Evolutionary conservation across 2,329 filamentous ascomycete species (phyloP).

Genomic region (Claviceps maximensis): DNA sequence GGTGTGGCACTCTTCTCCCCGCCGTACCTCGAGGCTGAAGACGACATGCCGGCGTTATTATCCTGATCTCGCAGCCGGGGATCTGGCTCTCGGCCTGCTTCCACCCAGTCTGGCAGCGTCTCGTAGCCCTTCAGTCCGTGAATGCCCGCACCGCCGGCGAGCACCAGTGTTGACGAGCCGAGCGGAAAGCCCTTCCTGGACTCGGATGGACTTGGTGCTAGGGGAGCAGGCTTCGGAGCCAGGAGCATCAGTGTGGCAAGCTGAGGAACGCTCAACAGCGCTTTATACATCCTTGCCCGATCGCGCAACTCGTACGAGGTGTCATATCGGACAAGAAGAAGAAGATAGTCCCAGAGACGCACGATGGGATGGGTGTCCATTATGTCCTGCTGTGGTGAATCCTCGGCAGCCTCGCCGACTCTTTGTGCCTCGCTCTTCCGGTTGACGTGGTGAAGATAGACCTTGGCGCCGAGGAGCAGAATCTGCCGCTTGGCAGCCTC

Average conservation of each 20-base stretch:
- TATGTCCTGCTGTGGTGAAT: conserved; percentile 14
- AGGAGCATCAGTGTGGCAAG: conserved; percentile 82
- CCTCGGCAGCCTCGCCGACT: conserved; percentile 21
- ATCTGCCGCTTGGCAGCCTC: conserved; percentile 86
- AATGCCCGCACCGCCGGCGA: conserved; percentile 61
- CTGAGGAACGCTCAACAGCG: conserved; percentile 71
- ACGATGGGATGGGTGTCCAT: conserved; percentile 50
- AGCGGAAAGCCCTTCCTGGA: conserved; percentile 63
- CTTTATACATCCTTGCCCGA: conserved; percentile 74
- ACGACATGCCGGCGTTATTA: conserved; percentile 17
- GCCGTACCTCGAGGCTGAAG: conserved; percentile 15
- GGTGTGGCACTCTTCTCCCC: conserved; percentile 25
- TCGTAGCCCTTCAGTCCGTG: conserved; percentile 70
- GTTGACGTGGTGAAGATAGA: conserved; percentile 82
- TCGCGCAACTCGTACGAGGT: conserved; percentile 91
- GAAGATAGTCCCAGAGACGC: conserved; percentile 70
- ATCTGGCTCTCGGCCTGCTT: conserved; percentile 67
- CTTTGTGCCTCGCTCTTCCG: conserved; percentile 35
- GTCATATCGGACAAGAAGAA: conserved; percentile 81
- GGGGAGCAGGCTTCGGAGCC: conserved; percentile 86
- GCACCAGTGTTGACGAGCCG: conserved; percentile 73
- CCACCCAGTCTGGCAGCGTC: conserved; percentile 72
- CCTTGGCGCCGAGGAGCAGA: conserved; percentile 84
- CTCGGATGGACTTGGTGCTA: conserved; percentile 80
- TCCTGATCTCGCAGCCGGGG: conserved; percentile 53